These are phyloP conservation scores for Penicillium arizonense DNA, from an alignment of 495 filamentous ascomycete species.

Conservation along the genomic window DNA sequence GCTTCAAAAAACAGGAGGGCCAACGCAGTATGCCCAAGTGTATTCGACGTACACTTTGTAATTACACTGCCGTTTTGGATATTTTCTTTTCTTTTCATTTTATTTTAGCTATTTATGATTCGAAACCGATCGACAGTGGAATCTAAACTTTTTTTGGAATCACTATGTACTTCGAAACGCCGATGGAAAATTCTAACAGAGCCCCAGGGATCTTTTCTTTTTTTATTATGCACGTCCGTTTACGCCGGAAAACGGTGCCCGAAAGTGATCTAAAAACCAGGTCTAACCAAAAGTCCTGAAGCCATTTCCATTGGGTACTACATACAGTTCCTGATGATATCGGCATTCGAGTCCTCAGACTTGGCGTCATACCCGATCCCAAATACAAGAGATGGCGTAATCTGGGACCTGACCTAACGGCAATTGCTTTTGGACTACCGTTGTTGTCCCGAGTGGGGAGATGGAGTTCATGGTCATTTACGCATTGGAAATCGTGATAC, in stretches of 20 bases:
- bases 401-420: neutral
- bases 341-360: conserved; percentile 1
- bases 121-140: conserved; percentile 22
- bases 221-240: neutral
- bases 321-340: neutral
- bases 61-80: neutral
- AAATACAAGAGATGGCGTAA: neutral
- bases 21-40: conserved; percentile 1
- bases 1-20: conserved; percentile 21
- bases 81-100: conserved; percentile 11
- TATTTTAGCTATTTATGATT: conserved; percentile 15
- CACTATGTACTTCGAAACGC: conserved; percentile 11
- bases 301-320: neutral
- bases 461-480: neutral
- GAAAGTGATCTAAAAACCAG: neutral
- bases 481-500: too few species aligned
- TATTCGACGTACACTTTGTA: neutral
- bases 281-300: neutral
- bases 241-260: neutral
- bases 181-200: neutral
- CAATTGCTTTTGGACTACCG: neutral
- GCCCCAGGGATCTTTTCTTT: neutral
- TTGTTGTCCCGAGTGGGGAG: neutral
- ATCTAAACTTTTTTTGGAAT: conserved; percentile 25
- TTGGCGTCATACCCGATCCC: neutral